These are phyloP conservation scores for Gomphus bonarii DNA, from an alignment of 1,284 basidiomycete genomes.

Conservation along the genomic window DNA sequence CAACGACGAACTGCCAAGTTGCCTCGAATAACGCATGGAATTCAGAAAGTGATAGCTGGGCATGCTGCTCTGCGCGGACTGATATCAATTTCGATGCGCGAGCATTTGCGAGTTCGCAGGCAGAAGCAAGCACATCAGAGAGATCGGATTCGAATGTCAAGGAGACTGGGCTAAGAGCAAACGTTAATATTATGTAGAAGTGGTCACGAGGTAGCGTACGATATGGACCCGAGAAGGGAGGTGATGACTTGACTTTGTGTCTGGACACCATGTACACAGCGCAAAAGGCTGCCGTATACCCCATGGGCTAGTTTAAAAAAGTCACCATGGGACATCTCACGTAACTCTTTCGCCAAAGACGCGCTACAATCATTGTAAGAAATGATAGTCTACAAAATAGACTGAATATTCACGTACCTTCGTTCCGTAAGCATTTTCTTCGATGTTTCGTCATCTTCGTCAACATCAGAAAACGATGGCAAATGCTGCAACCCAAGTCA, in stretches of 20 bases:
- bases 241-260: slow-evolving; percentile 52
- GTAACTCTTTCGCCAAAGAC: slow-evolving; percentile 47
- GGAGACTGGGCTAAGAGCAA: slow-evolving; percentile 24
- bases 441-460: slow-evolving; percentile 35
- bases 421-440: slow-evolving; percentile 23
- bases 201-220: slow-evolving; percentile 23
- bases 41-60: slow-evolving; percentile 55
- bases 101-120: slow-evolving; percentile 77
- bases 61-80: slow-evolving; percentile 71
- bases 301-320: slow-evolving; percentile 56
- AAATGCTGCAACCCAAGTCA: slow-evolving; percentile 33
- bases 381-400: background rate
- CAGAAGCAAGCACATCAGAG: slow-evolving; percentile 66
- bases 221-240: slow-evolving; percentile 45
- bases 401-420: slow-evolving; percentile 24
- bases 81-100: slow-evolving; percentile 71
- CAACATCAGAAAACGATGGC: slow-evolving; percentile 41
- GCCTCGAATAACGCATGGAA: slow-evolving; percentile 80
- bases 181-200: background rate
- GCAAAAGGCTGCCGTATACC: slow-evolving; percentile 60
- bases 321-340: slow-evolving; percentile 55
- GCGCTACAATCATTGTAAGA: slow-evolving; percentile 22
- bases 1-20: slow-evolving; percentile 84
- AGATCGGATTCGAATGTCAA: slow-evolving; percentile 45
- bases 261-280: slow-evolving; percentile 64